phyloP scores from a whole-genome alignment of 2,329 filamentous ascomycete species.

The Ophiocordyceps camponoti-saundersi region DNA sequence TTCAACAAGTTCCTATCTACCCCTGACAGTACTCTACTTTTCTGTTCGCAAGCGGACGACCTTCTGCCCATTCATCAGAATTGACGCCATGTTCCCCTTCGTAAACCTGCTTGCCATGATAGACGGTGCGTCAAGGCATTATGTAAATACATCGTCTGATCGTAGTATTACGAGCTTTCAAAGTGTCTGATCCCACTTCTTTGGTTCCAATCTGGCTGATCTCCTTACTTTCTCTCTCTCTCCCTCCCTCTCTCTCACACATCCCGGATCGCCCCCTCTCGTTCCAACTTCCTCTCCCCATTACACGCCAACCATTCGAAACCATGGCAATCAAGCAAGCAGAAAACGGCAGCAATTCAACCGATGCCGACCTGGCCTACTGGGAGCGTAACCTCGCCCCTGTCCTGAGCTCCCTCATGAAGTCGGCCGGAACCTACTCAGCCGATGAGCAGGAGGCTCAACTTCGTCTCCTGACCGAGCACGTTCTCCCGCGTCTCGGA shows the following conservation, averaged over 20 bases:
- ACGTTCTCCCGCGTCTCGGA: conserved; percentile 4
- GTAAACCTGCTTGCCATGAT: too few species aligned
- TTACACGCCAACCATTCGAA: neutral
- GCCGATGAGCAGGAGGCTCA: conserved; percentile 2
- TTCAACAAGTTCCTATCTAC: too few species aligned
- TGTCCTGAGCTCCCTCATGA: conserved; percentile 2
- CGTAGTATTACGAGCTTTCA: too few species aligned
- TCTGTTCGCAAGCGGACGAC: too few species aligned
- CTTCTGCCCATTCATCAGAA: too few species aligned
- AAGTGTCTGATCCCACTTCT: neutral
- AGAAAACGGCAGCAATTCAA: neutral
- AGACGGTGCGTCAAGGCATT: too few species aligned
- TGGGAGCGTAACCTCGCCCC: conserved; percentile 1
- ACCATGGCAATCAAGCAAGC: neutral
- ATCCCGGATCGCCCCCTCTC: neutral
- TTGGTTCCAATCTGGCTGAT: neutral
- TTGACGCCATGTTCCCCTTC: too few species aligned
- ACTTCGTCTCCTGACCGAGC: neutral
- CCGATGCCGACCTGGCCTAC: conserved; percentile 1
- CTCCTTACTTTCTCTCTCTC: neutral
- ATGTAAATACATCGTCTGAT: too few species aligned
- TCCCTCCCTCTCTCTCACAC: neutral
- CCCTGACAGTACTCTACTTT: too few species aligned
- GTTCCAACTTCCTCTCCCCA: neutral
- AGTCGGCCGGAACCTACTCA: conserved; percentile 2